phyloP scores from a whole-genome alignment of 768 basidiomycete species.

The Termitomyces sp. region DNA sequence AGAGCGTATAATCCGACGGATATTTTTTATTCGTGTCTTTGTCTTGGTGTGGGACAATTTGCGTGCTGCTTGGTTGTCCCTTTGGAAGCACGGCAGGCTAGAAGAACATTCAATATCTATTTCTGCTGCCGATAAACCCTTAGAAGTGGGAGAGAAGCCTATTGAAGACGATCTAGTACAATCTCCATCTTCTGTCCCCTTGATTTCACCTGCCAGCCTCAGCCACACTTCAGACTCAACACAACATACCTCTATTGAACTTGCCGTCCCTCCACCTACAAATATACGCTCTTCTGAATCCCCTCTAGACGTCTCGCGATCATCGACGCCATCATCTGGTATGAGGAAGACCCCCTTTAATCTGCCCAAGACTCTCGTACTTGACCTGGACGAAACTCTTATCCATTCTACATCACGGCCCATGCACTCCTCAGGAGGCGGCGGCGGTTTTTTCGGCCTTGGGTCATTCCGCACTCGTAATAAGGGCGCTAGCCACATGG shows the following conservation, averaged over 20 bases:
- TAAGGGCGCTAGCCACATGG: slow-evolving; percentile 75
- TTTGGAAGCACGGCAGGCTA: slow-evolving; percentile 17
- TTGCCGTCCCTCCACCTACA: slow-evolving; percentile 13
- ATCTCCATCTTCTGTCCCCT: background rate
- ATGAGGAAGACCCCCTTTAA: slow-evolving; percentile 68
- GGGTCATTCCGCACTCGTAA: slow-evolving; percentile 48
- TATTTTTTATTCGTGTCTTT: slow-evolving; percentile 70
- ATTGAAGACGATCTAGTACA: background rate
- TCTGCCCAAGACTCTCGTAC: slow-evolving; percentile 88
- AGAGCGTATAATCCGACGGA: slow-evolving; percentile 45
- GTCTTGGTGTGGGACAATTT: slow-evolving; percentile 66
- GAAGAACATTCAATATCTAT: slow-evolving; percentile 4
- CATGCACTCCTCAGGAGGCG: slow-evolving; percentile 40
- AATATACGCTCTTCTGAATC: slow-evolving; percentile 13
- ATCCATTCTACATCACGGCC: slow-evolving; percentile 95
- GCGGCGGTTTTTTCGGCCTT: slow-evolving; percentile 58
- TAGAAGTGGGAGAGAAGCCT: background rate
- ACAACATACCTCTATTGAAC: slow-evolving; percentile 5
- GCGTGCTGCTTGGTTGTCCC: slow-evolving; percentile 55
- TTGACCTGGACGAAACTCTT: slow-evolving; percentile 97
- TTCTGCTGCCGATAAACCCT: background rate
- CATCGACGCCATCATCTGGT: slow-evolving; percentile 44
- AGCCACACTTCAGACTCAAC: slow-evolving; percentile 8
- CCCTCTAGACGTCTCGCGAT: slow-evolving; percentile 29
- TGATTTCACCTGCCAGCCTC: slow-evolving; percentile 1